A percentile compares a stretch with the other conserved stretches of the same genome.
These are phyloP conservation scores for Candida insectorum DNA, from an alignment of 805 yeast genomes.

Conservation along the genomic window DNA sequence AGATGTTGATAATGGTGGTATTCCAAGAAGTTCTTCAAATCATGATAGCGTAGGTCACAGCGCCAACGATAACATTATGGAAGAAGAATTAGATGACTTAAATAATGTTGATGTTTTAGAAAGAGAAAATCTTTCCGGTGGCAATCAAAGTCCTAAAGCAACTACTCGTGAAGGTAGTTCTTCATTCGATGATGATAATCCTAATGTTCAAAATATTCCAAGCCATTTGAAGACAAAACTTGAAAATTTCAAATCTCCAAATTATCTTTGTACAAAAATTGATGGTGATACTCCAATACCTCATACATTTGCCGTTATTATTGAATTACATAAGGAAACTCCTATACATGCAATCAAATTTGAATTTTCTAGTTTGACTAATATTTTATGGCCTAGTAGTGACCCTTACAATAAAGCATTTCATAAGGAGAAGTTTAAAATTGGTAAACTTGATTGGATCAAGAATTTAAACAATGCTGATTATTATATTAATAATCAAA, in stretches of 20 bases:
- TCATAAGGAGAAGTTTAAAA: constrained; percentile 44
- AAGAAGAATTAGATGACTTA: neutral
- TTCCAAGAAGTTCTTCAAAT: constrained; percentile 10
- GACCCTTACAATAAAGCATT: constrained; percentile 46
- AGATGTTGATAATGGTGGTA: constrained; percentile 40
- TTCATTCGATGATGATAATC: constrained; percentile 4
- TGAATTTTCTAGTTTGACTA: constrained; percentile 41
- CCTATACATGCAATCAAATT: constrained; percentile 34
- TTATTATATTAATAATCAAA: constrained; percentile 37
- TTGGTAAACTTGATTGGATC: constrained; percentile 50
- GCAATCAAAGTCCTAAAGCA: too few relatives aligned
- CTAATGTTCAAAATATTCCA: constrained; percentile 7
- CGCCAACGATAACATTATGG: neutral
- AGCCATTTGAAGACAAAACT: constrained; percentile 18
- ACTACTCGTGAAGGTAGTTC: neutral
- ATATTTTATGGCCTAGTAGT: constrained; percentile 52
- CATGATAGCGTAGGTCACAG: too few relatives aligned
- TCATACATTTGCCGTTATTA: constrained; percentile 50
- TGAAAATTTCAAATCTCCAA: constrained; percentile 27
- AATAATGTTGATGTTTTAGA: neutral
- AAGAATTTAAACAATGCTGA: constrained; percentile 41
- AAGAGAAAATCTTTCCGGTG: too few relatives aligned
- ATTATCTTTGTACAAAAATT: constrained; percentile 32
- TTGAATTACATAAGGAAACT: constrained; percentile 42
- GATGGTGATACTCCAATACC: constrained; percentile 43